A percentile compares a stretch with the other conserved stretches of the same genome.
Conservation (phyloP, 169 alveolate genomes). For the Amoebophrya sp. region DNA sequence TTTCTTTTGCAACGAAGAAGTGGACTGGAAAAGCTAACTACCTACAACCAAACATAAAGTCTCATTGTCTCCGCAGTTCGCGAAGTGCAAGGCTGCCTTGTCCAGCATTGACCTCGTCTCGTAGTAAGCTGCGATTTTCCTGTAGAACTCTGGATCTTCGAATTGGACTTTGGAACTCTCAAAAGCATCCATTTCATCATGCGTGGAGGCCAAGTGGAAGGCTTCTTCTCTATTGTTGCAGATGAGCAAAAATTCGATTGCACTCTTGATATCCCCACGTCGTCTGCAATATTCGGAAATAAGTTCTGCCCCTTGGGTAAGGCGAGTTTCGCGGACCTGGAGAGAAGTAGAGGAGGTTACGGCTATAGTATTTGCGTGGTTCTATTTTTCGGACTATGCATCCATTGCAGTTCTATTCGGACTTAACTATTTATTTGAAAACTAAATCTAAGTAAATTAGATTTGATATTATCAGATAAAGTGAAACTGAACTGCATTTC, state of each 20-base stretch:
- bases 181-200: constrained; percentile 52
- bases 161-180: constrained; percentile 35
- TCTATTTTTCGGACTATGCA: too few species aligned
- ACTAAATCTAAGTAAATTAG: too few species aligned
- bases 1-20: not conserved
- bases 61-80: constrained; percentile 57
- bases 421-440: too few species aligned
- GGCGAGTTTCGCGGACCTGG: not conserved
- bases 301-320: constrained; percentile 65
- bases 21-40: not conserved
- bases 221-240: constrained; percentile 36
- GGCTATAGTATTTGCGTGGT: too few species aligned
- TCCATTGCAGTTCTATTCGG: too few species aligned
- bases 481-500: too few species aligned
- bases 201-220: constrained; percentile 48
- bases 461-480: too few species aligned
- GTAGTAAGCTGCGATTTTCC: not conserved
- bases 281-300: constrained; percentile 69
- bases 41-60: not conserved
- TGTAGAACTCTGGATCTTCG: not conserved
- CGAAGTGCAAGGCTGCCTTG: constrained; percentile 70
- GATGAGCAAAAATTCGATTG: constrained; percentile 64
- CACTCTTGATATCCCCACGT: constrained; percentile 67
- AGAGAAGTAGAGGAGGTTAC: constrained; percentile 55
- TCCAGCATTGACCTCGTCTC: constrained; percentile 50